Base-by-base conservation (phyloP, 306 rosid genomes). In the Begonia peltatifolia region DNA sequence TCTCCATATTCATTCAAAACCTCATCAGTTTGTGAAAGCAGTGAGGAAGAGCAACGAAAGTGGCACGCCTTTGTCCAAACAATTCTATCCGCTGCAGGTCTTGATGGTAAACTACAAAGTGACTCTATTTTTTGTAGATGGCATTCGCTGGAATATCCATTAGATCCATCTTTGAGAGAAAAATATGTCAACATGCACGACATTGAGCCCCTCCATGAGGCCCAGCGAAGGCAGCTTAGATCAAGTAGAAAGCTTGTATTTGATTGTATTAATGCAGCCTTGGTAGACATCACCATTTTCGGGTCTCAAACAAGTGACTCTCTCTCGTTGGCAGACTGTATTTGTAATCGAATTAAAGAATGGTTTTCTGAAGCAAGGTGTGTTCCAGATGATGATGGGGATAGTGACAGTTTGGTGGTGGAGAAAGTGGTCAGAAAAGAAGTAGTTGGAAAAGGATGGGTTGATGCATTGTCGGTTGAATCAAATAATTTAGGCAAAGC, bases 121-220 rank as follows among this genome's bases (percentile, higher is more conserved):
- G 66, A 76, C 43, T 63, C 74, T 0, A 62, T 72, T 65, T 57
- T 76, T 66, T 55, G 62, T 9, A 80, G 72, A 70, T 86, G 82
- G 86, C 69, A 81, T 60, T 76, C 99, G 0, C 81, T 65, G 17
- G 88, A 86, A 55, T 70, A 77, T 53, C 88, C 99, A 44, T 69
- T 92, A 65, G 93, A 83, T 55, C 93, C 93, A 43, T 79, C 93
- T 59, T 53, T 92, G 54, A 81, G 94, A 75, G 87, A 81, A 62
- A 86, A 76, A 60, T 83, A 60, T 14, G 73, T 76, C 66, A 72
- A 61, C 55, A 10, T 73, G 4, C 60, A 64, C 47, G 83, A 63
- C 17, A 75, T 75, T 50, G 88, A 79, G 63, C 71, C 74, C 52
- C 50, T 80, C 56, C 80, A 71, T 6, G 94, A 80, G 77, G 82